These are phyloP conservation scores for Aspergillus uvarum DNA, from an alignment of 2,329 filamentous ascomycete species.

Conservation along the genomic window DNA sequence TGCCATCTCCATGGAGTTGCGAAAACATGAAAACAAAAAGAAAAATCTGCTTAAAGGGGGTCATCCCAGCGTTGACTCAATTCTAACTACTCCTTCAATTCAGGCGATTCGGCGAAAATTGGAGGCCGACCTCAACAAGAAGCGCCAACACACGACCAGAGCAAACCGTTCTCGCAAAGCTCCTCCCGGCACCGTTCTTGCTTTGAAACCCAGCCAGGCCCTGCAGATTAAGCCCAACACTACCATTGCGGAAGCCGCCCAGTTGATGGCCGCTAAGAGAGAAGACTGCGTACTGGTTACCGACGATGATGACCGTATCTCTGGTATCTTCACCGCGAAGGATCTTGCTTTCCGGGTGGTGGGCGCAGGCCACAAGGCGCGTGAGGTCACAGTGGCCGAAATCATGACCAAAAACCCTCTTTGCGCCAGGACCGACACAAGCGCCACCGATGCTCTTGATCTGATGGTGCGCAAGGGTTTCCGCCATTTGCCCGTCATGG, in stretches of 20 bases:
- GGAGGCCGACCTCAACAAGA: slow-evolving; percentile 96
- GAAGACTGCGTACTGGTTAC: slow-evolving; percentile 98
- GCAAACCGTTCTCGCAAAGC: slow-evolving; percentile 87
- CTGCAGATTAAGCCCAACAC: slow-evolving; percentile 96
- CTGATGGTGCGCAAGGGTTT: slow-evolving; percentile 99
- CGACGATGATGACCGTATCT: slow-evolving; percentile 95
- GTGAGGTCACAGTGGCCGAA: slow-evolving; percentile 87
- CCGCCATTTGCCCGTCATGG: slow-evolving; percentile 96
- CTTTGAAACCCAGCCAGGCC: slow-evolving; percentile 90
- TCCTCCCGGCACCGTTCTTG: slow-evolving; percentile 91
- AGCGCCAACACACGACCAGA: slow-evolving; percentile 77
- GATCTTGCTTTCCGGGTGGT: slow-evolving; percentile 97
- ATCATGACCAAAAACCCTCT: slow-evolving; percentile 99
- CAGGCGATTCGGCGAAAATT: slow-evolving; percentile 96
- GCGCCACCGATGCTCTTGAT: slow-evolving; percentile 93
- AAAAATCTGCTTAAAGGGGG: not conserved
- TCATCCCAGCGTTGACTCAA: not conserved
- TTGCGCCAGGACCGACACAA: slow-evolving; percentile 95
- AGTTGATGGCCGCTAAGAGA: slow-evolving; percentile 97
- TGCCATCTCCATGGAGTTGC: not conserved
- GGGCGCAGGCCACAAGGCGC: slow-evolving; percentile 83
- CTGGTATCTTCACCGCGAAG: slow-evolving; percentile 98
- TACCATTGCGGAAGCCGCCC: slow-evolving; percentile 91
- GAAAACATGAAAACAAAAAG: not conserved
- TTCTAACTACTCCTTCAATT: slow-evolving; percentile 12